phyloP scores from a whole-genome alignment of 2,329 filamentous ascomycete genomes.

The Ophiosphaerella narmari region DNA sequence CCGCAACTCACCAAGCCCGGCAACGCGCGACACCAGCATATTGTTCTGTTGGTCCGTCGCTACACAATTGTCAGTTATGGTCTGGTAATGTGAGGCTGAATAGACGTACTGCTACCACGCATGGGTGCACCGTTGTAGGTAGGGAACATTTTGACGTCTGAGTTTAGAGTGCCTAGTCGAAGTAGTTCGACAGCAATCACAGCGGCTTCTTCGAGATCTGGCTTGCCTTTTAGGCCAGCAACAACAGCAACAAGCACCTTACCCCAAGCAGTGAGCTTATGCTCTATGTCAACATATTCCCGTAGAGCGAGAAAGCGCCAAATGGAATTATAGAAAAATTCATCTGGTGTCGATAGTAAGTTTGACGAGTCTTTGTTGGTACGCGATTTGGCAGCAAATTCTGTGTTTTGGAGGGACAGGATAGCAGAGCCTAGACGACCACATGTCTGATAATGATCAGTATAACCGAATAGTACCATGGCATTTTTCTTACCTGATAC shows the following conservation, averaged over 20 bases:
- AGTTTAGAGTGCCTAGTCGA: slow-evolving; percentile 76
- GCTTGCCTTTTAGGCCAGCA: slow-evolving; percentile 61
- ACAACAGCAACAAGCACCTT: slow-evolving; percentile 75
- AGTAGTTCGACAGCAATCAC: slow-evolving; percentile 86
- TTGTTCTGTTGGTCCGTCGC: slow-evolving; percentile 79
- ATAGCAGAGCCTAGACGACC: slow-evolving; percentile 55
- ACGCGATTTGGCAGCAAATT: slow-evolving; percentile 72
- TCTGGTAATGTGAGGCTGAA: not conserved
- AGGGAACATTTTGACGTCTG: slow-evolving; percentile 63
- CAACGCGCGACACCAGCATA: slow-evolving; percentile 82
- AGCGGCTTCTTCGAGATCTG: slow-evolving; percentile 73
- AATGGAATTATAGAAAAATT: slow-evolving; percentile 74
- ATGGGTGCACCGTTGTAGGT: slow-evolving; percentile 63
- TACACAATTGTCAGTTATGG: slow-evolving; percentile 28
- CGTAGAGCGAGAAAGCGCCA: slow-evolving; percentile 91
- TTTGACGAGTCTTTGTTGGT: slow-evolving; percentile 56
- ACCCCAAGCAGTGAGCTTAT: slow-evolving; percentile 81
- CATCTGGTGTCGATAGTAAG: slow-evolving; percentile 65
- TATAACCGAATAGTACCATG: too few species aligned
- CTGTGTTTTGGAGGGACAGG: slow-evolving; percentile 67
- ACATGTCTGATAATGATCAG: slow-evolving; percentile 16
- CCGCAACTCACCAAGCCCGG: slow-evolving; percentile 78
- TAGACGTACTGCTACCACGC: slow-evolving; percentile 53
- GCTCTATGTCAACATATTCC: slow-evolving; percentile 78
- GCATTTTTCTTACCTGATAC: slow-evolving; percentile 20